Evolutionary conservation across 2,329 filamentous ascomycete genomes (phyloP).

Genomic region (Hymenoscyphus salicellus): DNA sequence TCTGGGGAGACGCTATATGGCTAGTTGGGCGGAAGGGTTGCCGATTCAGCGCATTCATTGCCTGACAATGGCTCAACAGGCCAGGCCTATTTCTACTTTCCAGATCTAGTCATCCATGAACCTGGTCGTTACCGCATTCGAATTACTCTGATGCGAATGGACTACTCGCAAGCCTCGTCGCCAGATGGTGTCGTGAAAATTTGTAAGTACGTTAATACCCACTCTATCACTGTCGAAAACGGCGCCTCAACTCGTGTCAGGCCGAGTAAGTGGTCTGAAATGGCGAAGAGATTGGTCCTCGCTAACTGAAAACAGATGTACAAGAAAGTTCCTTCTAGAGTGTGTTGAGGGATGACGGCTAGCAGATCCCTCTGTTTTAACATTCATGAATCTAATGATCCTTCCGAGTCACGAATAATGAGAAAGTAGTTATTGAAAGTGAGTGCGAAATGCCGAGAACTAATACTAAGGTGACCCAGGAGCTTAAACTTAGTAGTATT

Average conservation of each 20-base stretch:
- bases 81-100: constrained; percentile 34
- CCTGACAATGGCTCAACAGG: constrained; percentile 22
- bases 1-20: constrained; percentile 30
- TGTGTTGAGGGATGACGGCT: constrained; percentile 31
- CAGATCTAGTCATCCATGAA: constrained; percentile 30
- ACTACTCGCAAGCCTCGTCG: constrained; percentile 25
- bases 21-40: constrained; percentile 28
- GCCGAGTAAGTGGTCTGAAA: constrained; percentile 26
- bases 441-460: too few relatives aligned
- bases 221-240: constrained; percentile 29
- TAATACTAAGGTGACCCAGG: too few relatives aligned
- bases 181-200: constrained; percentile 26
- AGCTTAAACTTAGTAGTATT: too few relatives aligned
- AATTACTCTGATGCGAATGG: constrained; percentile 34
- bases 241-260: constrained; percentile 20
- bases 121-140: constrained; percentile 32
- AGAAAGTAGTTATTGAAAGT: too few relatives aligned
- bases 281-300: neutral
- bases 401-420: too few relatives aligned
- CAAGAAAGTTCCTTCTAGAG: constrained; percentile 30
- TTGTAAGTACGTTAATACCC: constrained; percentile 31
- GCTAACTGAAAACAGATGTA: constrained; percentile 27
- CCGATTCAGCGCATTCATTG: constrained; percentile 33
- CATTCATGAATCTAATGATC: neutral
- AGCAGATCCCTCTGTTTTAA: constrained; percentile 22